Base-by-base conservation (phyloP, 768 basidiomycete species). In the Termitomyces sp. region DNA sequence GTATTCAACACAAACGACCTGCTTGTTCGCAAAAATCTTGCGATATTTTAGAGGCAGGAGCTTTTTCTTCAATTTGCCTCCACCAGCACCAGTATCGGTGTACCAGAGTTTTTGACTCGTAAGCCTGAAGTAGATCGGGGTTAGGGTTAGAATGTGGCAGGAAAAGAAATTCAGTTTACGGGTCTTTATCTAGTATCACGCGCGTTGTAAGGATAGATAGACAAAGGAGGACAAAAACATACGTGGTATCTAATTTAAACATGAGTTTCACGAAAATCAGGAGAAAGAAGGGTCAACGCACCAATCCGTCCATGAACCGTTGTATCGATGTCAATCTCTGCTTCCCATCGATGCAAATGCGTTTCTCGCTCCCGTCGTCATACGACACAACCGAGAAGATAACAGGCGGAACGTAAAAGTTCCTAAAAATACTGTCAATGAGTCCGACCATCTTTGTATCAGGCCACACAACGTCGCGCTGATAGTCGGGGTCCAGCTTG, bases 1-100 rank as follows among this genome's bases (percentile, higher is more conserved):
- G 61, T 87, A 92, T 66, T 92, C 90, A n/a, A 90, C 81, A 62
- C 90, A 92, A 1, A 88, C 85, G 20, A 93, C 79, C 60, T 89
- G 87, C 68, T 92, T 92, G 63, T 83, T 86, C 18, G 80, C 73
- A 61, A 92, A 92, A 1, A 83, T 40, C 14, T 78, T 81, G 55
- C 73, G 77, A 63, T 83, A 85, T 53, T 75, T 79, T 0, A 78
- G 77, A 0, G 86, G 86, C 0, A 90, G 38, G 1, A 63, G 20
- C 8, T 58, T 54, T 32, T 53, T 55, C 33, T 53, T 56, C 45
- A 6, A 8, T 24, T 30, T 56, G 9, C 58, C 47, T 22, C 48
- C 26, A 9, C 58, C 53, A 9, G 54, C 26, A 32, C 48, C 57
- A 6, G 43, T 59, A 10, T 59, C 67, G 61, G 78, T 80, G 68